These are phyloP conservation scores for Usnea hakonensis DNA, from an alignment of 495 filamentous ascomycete genomes.

Conservation along the genomic window DNA sequence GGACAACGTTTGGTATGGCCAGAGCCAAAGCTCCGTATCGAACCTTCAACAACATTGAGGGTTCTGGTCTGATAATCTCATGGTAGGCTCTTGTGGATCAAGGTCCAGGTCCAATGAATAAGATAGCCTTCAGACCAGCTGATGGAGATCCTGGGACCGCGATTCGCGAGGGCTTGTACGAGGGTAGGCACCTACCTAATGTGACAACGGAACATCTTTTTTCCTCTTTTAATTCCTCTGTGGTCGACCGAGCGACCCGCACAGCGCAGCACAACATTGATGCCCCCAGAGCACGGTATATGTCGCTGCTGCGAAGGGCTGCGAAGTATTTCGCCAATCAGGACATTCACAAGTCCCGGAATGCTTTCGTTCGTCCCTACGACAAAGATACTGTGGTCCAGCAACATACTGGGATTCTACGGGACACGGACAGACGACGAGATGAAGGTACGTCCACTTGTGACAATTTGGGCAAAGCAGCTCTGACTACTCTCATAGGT, in stretches of 20 bases:
- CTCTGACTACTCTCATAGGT: constrained; percentile 8
- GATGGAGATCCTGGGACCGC: background rate
- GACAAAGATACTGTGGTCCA: constrained; percentile 31
- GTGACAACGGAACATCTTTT: background rate
- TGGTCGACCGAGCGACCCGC: constrained; percentile 5
- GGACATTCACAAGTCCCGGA: constrained; percentile 32
- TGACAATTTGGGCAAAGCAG: background rate
- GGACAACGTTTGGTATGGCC: constrained; percentile 26
- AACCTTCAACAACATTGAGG: constrained; percentile 20
- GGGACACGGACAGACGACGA: constrained; percentile 32
- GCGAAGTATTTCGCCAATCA: constrained; percentile 44
- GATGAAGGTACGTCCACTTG: constrained; percentile 29
- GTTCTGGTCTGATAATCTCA: background rate
- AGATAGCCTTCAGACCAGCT: background rate
- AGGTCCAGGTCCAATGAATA: background rate
- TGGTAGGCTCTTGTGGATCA: background rate
- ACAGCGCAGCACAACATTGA: background rate
- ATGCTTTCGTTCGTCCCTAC: constrained; percentile 41
- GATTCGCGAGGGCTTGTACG: too few species aligned
- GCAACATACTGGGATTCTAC: constrained; percentile 28
- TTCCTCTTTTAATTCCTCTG: too few species aligned
- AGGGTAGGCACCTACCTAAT: background rate
- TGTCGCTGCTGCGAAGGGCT: constrained; percentile 31
- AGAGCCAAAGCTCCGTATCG: constrained; percentile 14
- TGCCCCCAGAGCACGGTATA: constrained; percentile 1